Percentiles rank a stretch among this genome's conserved stretches.
These are phyloP conservation scores for Fusarium nanum DNA, from an alignment of 2,329 filamentous ascomycete genomes.

Conservation along the genomic window DNA sequence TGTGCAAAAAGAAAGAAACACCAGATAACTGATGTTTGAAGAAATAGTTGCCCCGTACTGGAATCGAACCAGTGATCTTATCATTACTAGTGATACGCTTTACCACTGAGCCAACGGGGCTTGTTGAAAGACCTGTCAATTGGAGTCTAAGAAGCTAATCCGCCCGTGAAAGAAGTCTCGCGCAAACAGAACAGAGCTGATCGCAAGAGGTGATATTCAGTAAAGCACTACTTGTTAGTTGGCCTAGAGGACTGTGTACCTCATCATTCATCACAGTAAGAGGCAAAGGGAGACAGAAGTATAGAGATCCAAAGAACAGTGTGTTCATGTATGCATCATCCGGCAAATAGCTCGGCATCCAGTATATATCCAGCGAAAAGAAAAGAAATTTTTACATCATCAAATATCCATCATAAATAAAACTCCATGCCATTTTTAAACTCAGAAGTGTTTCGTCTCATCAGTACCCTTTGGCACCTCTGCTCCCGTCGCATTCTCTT, in stretches of 20 bases:
- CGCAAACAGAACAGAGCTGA: background rate
- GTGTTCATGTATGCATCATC: background rate
- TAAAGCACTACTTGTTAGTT: background rate
- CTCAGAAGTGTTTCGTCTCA: constrained; percentile 29
- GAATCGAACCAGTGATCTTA: constrained; percentile 42
- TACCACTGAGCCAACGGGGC: constrained; percentile 44
- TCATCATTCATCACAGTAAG: background rate
- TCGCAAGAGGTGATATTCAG: background rate
- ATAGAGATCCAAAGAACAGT: too few species aligned
- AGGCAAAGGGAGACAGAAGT: background rate
- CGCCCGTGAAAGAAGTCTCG: too few species aligned
- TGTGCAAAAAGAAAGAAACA: background rate
- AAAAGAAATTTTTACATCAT: background rate
- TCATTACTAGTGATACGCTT: constrained; percentile 44
- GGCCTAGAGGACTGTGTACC: background rate
- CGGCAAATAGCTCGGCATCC: background rate
- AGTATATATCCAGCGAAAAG: background rate
- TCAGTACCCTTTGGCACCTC: constrained; percentile 17
- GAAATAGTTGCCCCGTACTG: constrained; percentile 33
- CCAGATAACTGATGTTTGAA: background rate
- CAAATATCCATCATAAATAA: background rate
- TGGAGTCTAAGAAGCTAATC: background rate
- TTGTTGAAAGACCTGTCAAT: background rate
- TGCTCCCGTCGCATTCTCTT: constrained; percentile 47
- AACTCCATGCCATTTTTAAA: background rate